A percentile compares a stretch with the other conserved stretches of the same genome.
These are phyloP conservation scores for Iodosphaeria phyllophila DNA, from an alignment of 2,329 filamentous ascomycete species.

Conservation along the genomic window DNA sequence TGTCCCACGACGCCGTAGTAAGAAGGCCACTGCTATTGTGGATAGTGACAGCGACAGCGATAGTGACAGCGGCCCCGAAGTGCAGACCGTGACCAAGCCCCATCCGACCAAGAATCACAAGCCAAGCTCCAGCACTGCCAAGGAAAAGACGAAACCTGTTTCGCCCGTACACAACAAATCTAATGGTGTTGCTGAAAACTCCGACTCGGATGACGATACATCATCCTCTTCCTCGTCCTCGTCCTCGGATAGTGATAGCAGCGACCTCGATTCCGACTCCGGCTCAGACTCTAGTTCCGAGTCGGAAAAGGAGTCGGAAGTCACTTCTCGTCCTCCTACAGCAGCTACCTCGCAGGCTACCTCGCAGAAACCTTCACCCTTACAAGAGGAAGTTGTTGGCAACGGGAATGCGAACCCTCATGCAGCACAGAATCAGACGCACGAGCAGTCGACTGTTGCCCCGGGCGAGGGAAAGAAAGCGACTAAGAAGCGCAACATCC, in stretches of 20 bases:
- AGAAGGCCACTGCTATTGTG: neutral
- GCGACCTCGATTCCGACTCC: constrained; percentile 5
- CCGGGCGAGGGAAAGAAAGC: constrained; percentile 19
- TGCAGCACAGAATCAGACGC: neutral
- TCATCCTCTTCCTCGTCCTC: too few species aligned
- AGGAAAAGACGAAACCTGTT: too few species aligned
- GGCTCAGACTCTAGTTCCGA: constrained; percentile 1
- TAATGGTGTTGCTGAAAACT: too few species aligned
- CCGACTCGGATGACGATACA: constrained; percentile 6
- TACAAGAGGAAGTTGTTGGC: too few species aligned
- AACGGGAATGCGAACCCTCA: too few species aligned
- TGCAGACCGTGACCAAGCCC: constrained; percentile 2
- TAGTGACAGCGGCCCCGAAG: constrained; percentile 11
- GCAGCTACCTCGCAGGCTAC: neutral
- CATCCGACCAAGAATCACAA: neutral
- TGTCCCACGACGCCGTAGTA: neutral
- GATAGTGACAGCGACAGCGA: constrained; percentile 7
- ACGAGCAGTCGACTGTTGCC: constrained; percentile 7
- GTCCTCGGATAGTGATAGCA: constrained; percentile 4
- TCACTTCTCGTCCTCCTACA: neutral
- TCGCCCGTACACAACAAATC: too few species aligned
- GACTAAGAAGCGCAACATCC: constrained; percentile 32
- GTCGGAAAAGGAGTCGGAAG: neutral
- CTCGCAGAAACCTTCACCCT: neutral
- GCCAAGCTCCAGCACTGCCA: neutral